These are phyloP conservation scores for Paraphaeosphaeria sporulosa DNA, from an alignment of 2,329 filamentous ascomycete genomes.

Conservation along the genomic window DNA sequence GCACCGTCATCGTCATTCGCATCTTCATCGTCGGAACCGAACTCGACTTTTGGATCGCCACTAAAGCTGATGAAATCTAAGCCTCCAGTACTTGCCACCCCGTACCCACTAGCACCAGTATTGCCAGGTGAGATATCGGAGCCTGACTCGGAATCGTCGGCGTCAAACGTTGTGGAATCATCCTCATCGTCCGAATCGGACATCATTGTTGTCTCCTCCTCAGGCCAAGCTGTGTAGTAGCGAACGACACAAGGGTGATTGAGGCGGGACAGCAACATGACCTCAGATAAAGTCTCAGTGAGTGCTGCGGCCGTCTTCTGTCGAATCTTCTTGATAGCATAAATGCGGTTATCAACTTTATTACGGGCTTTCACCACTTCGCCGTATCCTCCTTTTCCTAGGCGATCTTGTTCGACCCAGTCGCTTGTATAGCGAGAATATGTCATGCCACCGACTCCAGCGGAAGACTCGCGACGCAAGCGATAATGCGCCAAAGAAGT, in stretches of 20 bases:
- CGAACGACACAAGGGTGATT: conserved; percentile 89
- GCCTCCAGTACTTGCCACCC: conserved; percentile 71
- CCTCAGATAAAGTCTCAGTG: conserved; percentile 83
- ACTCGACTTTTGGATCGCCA: conserved; percentile 78
- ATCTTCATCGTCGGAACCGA: conserved; percentile 68
- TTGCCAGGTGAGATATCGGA: conserved; percentile 37
- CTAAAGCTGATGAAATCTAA: conserved; percentile 94
- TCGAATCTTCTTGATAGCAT: conserved; percentile 96
- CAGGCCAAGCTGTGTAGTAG: conserved; percentile 95
- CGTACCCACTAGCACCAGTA: conserved; percentile 59
- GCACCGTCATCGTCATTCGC: conserved; percentile 45
- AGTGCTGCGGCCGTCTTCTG: conserved; percentile 77
- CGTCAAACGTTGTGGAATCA: conserved; percentile 36
- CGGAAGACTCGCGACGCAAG: conserved; percentile 46
- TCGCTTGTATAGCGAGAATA: conserved; percentile 85
- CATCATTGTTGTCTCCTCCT: conserved; percentile 66
- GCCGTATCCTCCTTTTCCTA: conserved; percentile 94
- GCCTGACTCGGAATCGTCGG: conserved; percentile 34
- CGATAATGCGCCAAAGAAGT: conserved; percentile 43
- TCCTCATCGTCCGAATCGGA: conserved; percentile 45
- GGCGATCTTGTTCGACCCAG: conserved; percentile 85
- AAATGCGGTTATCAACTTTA: conserved; percentile 90
- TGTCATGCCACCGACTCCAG: conserved; percentile 37
- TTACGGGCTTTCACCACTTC: conserved; percentile 96
- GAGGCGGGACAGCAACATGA: conserved; percentile 86